phyloP scores from a whole-genome alignment of 108 stramenopile genomes.

The Skeletonema tropicum region DNA sequence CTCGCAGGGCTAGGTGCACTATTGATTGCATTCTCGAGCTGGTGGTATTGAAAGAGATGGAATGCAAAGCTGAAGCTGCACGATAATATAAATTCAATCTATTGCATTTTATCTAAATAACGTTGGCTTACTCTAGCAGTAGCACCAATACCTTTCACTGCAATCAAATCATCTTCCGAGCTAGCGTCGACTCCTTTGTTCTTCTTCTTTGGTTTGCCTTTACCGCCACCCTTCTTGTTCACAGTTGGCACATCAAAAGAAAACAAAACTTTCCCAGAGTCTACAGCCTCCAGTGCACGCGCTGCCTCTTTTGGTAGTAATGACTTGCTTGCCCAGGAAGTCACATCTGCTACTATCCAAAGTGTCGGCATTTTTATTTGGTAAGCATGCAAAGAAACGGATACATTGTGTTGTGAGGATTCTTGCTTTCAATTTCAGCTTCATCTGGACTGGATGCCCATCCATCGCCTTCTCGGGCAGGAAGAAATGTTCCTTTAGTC shows the following conservation, averaged over 20 bases:
- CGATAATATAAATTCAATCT: background rate
- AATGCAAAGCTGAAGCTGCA: background rate
- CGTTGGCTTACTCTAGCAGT: background rate
- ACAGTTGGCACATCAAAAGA: background rate
- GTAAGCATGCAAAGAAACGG: conserved; percentile 12
- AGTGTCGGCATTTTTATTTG: background rate
- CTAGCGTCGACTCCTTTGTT: background rate
- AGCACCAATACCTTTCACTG: conserved; percentile 2
- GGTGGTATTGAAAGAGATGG: conserved; percentile 44
- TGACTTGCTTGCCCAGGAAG: conserved; percentile 2
- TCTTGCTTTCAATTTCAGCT: conserved; percentile 8
- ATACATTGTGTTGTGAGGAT: background rate
- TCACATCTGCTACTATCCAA: conserved; percentile 8
- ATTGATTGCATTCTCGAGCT: conserved; percentile 27
- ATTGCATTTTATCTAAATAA: conserved; percentile 5
- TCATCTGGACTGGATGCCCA: conserved; percentile 8
- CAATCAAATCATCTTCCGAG: background rate
- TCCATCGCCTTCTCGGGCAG: conserved; percentile 7
- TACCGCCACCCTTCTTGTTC: background rate
- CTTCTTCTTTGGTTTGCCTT: conserved; percentile 5
- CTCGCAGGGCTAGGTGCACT: conserved; percentile 15
- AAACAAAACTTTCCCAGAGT: conserved; percentile 5
- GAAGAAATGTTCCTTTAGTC: conserved; percentile 6
- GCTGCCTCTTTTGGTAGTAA: conserved; percentile 8
- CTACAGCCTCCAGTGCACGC: background rate